Percentiles rank a stretch among this genome's conserved stretches.
phyloP scores from a whole-genome alignment of 345 rosid species.

The Leavenworthia alabamica region DNA sequence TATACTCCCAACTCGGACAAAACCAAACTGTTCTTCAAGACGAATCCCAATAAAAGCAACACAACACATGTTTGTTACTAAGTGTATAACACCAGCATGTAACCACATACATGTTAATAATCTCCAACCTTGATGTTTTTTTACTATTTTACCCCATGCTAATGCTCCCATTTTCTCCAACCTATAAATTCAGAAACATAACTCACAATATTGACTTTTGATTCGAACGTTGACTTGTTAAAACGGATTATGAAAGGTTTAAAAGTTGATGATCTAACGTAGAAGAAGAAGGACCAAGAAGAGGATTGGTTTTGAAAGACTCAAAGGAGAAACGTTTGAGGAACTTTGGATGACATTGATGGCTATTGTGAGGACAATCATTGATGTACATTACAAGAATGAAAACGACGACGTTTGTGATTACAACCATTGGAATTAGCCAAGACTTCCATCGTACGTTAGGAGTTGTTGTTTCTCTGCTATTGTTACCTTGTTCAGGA shows the following conservation, averaged over 20 bases:
- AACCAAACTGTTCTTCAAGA: constrained; percentile 89
- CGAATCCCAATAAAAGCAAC: constrained; percentile 73
- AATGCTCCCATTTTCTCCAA: constrained; percentile 82
- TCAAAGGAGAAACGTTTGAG: constrained; percentile 74
- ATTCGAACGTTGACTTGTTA: no score
- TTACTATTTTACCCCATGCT: constrained; percentile 56
- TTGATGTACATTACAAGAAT: constrained; percentile 62
- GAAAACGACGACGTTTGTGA: constrained; percentile 61
- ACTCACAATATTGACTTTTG: no score
- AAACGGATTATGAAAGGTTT: no score
- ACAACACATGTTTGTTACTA: constrained; percentile 72
- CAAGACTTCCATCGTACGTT: constrained; percentile 63
- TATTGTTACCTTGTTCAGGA: neutral
- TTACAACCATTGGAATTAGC: constrained; percentile 69
- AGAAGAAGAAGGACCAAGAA: constrained; percentile 79
- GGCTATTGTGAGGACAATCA: constrained; percentile 57
- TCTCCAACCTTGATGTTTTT: constrained; percentile 78
- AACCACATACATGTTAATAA: constrained; percentile 81
- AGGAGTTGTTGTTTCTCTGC: neutral
- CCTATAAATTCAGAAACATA: constrained; percentile 34
- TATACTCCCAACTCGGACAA: constrained; percentile 57
- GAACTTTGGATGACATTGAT: constrained; percentile 58
- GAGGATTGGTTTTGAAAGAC: constrained; percentile 70
- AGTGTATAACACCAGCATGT: constrained; percentile 85
- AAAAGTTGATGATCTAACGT: no score